Evolutionary conservation across 495 filamentous ascomycete species (phyloP).

Genomic region (Podospora comata): DNA sequence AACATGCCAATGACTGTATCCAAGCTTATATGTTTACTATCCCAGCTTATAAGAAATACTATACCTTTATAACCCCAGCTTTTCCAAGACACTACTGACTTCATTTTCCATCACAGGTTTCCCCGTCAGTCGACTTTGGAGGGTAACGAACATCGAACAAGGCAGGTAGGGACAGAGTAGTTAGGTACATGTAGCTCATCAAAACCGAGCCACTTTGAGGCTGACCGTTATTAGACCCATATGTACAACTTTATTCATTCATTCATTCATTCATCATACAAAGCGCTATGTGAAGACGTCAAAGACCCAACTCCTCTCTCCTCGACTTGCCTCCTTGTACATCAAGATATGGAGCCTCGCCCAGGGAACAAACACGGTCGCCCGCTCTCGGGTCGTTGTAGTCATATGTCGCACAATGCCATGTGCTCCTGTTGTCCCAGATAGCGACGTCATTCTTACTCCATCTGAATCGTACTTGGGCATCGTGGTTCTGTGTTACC

Average conservation of each 20-base stretch:
- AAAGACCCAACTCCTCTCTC: conserved; percentile 21
- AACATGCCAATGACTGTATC: no score
- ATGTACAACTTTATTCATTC: background rate
- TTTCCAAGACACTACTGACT: no score
- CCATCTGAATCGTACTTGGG: conserved; percentile 74
- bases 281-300: background rate
- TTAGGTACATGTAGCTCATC: no score
- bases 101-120: no score
- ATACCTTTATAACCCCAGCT: no score
- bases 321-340: conserved; percentile 17
- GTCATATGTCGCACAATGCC: conserved; percentile 52
- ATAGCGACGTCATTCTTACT: conserved; percentile 64
- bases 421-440: conserved; percentile 70
- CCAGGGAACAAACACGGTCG: conserved; percentile 26
- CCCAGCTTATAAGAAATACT: no score
- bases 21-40: no score
- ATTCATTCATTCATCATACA: background rate
- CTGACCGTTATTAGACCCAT: no score
- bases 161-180: no score
- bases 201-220: no score
- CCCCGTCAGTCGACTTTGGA: no score
- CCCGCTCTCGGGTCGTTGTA: conserved; percentile 32
- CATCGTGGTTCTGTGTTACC: conserved; percentile 56
- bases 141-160: no score
- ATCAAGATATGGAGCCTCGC: conserved; percentile 28